Percentiles rank a stretch among this genome's conserved stretches.
Evolutionary conservation across 345 rosid species (phyloP).

Genomic region (Arabis hirsuta): DNA sequence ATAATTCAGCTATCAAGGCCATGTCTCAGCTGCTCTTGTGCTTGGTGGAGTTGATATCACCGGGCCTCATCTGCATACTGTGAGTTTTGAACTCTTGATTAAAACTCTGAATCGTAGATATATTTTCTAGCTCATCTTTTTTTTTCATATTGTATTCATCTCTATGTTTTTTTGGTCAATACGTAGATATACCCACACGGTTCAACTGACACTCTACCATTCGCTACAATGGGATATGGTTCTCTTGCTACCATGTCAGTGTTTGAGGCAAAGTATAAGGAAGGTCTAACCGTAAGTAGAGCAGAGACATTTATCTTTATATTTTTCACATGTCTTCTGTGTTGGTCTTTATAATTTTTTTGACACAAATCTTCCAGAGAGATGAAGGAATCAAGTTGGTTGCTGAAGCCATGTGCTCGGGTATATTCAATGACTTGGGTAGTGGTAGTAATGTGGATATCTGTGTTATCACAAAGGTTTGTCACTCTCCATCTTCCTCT

Average conservation of each 20-base stretch:
- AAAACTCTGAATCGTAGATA: neutral
- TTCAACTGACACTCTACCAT: conserved; percentile 84
- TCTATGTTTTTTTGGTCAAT: neutral
- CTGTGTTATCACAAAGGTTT: conserved; percentile 85
- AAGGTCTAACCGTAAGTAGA: conserved; percentile 74
- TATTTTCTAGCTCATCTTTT: conserved; percentile 3
- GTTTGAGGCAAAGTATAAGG: conserved; percentile 80
- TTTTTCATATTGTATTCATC: neutral
- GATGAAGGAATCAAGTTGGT: conserved; percentile 79
- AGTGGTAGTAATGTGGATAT: conserved; percentile 94
- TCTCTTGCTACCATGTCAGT: conserved; percentile 87
- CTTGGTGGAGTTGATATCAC: conserved; percentile 89
- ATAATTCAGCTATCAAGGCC: conserved; percentile 69
- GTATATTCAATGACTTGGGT: conserved; percentile 81
- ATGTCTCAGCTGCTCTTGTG: conserved; percentile 81
- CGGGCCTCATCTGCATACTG: conserved; percentile 86
- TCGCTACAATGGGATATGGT: conserved; percentile 92
- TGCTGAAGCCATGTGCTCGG: conserved; percentile 74
- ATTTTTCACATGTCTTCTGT: neutral
- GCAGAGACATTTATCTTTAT: neutral
- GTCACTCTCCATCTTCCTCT: conserved; percentile 8
- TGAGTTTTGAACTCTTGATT: conserved; percentile 43
- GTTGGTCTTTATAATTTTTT: neutral
- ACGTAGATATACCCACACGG: conserved; percentile 85
- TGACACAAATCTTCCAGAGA: conserved; percentile 50